Base-by-base conservation (phyloP, 257 asterid genomes). In the Handroanthus guayacan region DNA sequence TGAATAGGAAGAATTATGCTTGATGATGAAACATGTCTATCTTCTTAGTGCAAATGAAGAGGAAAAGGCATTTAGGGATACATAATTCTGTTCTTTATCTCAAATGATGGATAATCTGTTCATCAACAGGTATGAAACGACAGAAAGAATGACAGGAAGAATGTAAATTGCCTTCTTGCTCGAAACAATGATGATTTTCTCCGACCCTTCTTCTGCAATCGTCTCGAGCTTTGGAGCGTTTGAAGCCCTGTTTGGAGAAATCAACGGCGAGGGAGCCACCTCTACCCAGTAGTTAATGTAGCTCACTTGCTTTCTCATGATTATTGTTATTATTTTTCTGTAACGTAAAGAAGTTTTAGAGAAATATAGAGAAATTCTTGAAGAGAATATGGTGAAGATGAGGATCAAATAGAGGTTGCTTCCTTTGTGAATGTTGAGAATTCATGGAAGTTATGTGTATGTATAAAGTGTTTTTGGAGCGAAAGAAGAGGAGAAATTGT, bases 261-360 rank as follows among this genome's bases (percentile, higher is more conserved):
- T 80, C 55, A 84, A 25, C 9, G 87, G 89, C 2, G 88, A 76
- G 2, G 95, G 92, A 57, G 89, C 92, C 71, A 84, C 88, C 84
- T 87, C 92, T 2, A 81, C 62, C 87, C 78, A 83, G 78, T 84
- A 62, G 11, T 79, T 44, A 54, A 79, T 82, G 67, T 72, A 77
- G 61, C 89, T 70, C 60, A 86, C 36, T 78, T 83, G 79, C 79
- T 78, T 87, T 67, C 74, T 72, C 92, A 87, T 86, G 63, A 67
- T 74, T 70, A 50, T 67, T 69, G 20, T 67, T 56, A 25, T 25
- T 25, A 25, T 25, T 25, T 25, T 25, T 25, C 31, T 25, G 31
- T 25, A 25, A 25, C 1, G 31, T 25, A 25, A 25, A 25, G 31
- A 25, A 25, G 31, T 25, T 25, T 1, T 25, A 1, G 31, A 25